phyloP scores from a whole-genome alignment of 2,329 filamentous ascomycete genomes.

The Raffaelea ambrosiae region DNA sequence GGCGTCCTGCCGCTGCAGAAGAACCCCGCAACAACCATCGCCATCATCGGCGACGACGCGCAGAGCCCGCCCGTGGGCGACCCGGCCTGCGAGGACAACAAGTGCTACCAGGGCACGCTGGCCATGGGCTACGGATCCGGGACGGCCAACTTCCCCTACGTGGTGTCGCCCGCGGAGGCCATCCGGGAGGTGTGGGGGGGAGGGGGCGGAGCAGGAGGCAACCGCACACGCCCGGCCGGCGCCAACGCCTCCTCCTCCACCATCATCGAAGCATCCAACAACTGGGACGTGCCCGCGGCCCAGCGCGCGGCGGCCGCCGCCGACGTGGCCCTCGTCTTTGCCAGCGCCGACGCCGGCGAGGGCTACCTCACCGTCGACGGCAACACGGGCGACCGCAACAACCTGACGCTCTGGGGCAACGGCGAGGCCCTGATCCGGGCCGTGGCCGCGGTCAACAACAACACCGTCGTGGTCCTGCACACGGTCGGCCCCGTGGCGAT shows the following conservation, averaged over 20 bases:
- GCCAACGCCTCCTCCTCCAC: too few species aligned
- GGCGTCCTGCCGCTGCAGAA: constrained; percentile 24
- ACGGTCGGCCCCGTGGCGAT: constrained; percentile 69
- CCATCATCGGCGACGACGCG: constrained; percentile 76
- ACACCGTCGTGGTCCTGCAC: constrained; percentile 93
- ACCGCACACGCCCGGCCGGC: too few species aligned
- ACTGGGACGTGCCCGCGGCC: too few species aligned
- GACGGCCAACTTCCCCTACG: constrained; percentile 64
- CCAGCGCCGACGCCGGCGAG: constrained; percentile 80
- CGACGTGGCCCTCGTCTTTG: constrained; percentile 83
- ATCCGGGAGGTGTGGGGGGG: too few species aligned
- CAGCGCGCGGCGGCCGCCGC: too few species aligned
- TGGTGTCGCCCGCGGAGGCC: constrained; percentile 60
- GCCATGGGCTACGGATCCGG: constrained; percentile 77
- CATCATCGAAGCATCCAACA: constrained; percentile 60
- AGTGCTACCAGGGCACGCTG: constrained; percentile 51
- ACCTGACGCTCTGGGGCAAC: constrained; percentile 80
- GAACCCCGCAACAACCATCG: constrained; percentile 66
- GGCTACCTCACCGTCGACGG: constrained; percentile 76
- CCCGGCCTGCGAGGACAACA: constrained; percentile 67
- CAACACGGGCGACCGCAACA: constrained; percentile 83
- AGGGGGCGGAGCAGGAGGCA: too few species aligned
- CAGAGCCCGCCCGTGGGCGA: constrained; percentile 65
- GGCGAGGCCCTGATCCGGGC: constrained; percentile 76
- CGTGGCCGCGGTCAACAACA: constrained; percentile 68